phyloP scores from a whole-genome alignment of 2,329 filamentous ascomycete genomes.

The Diaporthe sp. region DNA sequence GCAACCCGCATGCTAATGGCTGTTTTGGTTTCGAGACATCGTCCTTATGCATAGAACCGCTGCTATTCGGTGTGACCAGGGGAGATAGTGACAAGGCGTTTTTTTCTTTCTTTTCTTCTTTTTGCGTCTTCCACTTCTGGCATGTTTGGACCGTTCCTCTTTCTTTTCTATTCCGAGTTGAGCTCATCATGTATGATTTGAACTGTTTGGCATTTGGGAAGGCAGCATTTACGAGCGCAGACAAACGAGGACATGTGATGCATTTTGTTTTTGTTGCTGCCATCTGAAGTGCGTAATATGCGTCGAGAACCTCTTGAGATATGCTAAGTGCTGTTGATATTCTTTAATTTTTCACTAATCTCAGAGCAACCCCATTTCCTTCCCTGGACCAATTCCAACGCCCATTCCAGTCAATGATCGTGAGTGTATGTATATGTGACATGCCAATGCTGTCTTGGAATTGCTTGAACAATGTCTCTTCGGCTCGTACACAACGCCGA shows the following conservation, averaged over 20 bases:
- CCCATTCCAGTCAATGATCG: background rate
- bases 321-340: background rate
- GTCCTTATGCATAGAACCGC: constrained; percentile 17
- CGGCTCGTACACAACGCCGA: constrained; percentile 9
- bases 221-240: background rate
- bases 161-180: constrained; percentile 23
- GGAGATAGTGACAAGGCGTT: constrained; percentile 9
- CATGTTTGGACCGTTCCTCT: background rate
- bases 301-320: background rate
- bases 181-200: constrained; percentile 29
- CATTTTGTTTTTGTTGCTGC: background rate
- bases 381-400: background rate
- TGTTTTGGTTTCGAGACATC: constrained; percentile 2
- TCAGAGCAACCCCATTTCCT: background rate
- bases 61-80: constrained; percentile 29
- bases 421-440: background rate
- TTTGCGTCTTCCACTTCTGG: background rate
- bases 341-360: background rate
- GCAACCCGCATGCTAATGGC: constrained; percentile 10
- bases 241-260: constrained; percentile 16
- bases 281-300: constrained; percentile 9
- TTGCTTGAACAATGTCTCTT: background rate
- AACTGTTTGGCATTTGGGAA: constrained; percentile 12
- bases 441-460: background rate
- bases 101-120: background rate